Conservation (phyloP, 148 eudicot genomes). For the Vaccinium macrocarpon region DNA sequence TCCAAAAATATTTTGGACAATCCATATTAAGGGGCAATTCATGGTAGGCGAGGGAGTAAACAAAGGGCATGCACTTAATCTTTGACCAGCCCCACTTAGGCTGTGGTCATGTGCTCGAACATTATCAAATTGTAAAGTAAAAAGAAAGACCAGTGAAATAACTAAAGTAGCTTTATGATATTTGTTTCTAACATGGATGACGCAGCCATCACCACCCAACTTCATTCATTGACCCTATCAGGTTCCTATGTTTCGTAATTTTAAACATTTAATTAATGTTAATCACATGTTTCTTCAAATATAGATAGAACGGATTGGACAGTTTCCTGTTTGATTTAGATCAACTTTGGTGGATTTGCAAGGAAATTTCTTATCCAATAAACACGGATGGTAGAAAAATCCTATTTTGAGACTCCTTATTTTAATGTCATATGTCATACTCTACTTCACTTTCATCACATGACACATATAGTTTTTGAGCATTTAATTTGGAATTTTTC, state of each 20-base stretch:
- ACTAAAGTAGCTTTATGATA: background rate
- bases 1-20: no score
- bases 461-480: no score
- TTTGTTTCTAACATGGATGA: background rate
- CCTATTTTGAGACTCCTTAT: no score
- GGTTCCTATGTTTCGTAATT: background rate
- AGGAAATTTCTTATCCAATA: background rate
- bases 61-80: background rate
- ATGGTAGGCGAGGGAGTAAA: background rate
- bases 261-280: background rate
- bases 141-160: background rate
- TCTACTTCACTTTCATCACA: no score
- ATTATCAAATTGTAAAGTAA: background rate
- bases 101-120: background rate
- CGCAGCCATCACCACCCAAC: background rate
- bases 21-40: background rate
- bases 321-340: background rate
- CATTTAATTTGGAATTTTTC: no score
- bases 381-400: no score
- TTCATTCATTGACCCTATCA: background rate
- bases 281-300: background rate
- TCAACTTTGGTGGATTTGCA: background rate
- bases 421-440: no score
- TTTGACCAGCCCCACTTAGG: conserved; percentile 2
- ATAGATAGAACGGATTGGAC: background rate